Conservation (phyloP, 352 stramenopile species). For the Globisporangium parvum region DNA sequence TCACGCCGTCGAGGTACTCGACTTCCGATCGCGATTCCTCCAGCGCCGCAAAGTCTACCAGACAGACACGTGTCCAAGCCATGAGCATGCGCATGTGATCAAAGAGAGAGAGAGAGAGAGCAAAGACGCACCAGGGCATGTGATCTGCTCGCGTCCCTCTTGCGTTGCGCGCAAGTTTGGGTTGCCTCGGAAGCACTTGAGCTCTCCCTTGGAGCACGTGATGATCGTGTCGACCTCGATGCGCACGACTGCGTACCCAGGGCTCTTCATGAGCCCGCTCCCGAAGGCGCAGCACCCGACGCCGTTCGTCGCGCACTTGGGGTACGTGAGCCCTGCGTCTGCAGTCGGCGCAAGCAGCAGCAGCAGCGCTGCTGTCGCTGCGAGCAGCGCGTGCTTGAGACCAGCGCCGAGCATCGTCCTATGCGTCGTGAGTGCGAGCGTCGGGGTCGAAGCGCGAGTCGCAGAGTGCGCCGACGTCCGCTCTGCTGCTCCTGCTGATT, state of each 20-base stretch:
- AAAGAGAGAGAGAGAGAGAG: neutral
- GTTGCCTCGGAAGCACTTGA: slow-evolving; percentile 59
- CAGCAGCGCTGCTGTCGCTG: slow-evolving; percentile 16
- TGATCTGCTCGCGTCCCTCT: slow-evolving; percentile 29
- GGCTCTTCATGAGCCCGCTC: slow-evolving; percentile 47
- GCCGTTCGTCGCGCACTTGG: slow-evolving; percentile 32
- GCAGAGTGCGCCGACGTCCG: neutral
- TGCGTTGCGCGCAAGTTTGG: slow-evolving; percentile 37
- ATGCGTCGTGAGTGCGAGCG: slow-evolving; percentile 1
- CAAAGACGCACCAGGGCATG: slow-evolving; percentile 37
- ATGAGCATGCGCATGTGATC: neutral
- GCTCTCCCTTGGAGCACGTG: slow-evolving; percentile 44
- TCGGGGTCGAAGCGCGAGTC: slow-evolving; percentile 3
- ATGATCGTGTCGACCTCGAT: slow-evolving; percentile 49
- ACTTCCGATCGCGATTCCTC: slow-evolving; percentile 55
- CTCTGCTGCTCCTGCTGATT: too few species aligned
- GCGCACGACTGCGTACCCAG: slow-evolving; percentile 46
- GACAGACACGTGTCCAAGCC: neutral
- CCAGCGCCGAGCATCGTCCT: slow-evolving; percentile 21
- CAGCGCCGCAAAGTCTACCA: slow-evolving; percentile 47
- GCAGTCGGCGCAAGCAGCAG: slow-evolving; percentile 10
- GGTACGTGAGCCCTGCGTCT: slow-evolving; percentile 34
- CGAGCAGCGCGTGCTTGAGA: slow-evolving; percentile 15
- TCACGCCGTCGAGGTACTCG: slow-evolving; percentile 38
- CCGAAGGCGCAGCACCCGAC: slow-evolving; percentile 54